These are phyloP conservation scores for Bothriochloa decipiens DNA, from an alignment of 176 grass and related monocot genomes.

Conservation along the genomic window DNA sequence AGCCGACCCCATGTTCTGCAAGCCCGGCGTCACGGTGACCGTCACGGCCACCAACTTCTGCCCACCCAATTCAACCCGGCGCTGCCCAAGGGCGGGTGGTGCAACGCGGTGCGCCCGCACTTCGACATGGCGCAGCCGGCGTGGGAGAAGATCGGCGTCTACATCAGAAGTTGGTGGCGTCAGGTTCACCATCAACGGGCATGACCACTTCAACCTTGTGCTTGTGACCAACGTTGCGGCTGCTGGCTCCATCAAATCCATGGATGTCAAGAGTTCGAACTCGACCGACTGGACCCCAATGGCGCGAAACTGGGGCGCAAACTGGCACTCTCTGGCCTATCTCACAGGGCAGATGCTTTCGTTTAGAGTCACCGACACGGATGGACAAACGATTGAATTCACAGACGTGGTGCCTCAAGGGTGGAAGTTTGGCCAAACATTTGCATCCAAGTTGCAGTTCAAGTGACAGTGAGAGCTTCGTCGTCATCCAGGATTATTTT, in stretches of 20 bases:
- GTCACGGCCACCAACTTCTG: constrained; percentile 76
- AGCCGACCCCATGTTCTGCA: constrained; percentile 21
- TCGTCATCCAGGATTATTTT: no score
- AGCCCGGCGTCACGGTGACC: constrained; percentile 34
- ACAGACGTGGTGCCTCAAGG: no score
- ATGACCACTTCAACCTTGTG: constrained; percentile 52
- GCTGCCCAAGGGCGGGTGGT: constrained; percentile 72
- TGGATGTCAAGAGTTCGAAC: constrained; percentile 33
- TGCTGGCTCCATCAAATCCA: constrained; percentile 45
- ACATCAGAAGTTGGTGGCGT: no score
- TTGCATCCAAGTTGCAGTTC: no score
- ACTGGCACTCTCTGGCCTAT: constrained; percentile 39
- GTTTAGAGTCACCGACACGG: no score
- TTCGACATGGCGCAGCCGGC: constrained; percentile 77
- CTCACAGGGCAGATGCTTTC: constrained; percentile 23
- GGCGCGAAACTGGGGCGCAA: constrained; percentile 49
- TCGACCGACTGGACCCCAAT: constrained; percentile 13
- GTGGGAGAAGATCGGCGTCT: constrained; percentile 60
- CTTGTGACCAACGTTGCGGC: constrained; percentile 49
- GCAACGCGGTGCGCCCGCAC: constrained; percentile 57
- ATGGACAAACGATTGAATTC: no score
- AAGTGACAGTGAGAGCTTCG: no score
- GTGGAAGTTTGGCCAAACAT: no score
- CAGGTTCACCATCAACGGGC: constrained; percentile 57
- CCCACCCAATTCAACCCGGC: constrained; percentile 69